Percentiles rank a stretch among this genome's conserved stretches.
Conservation (phyloP, 2,329 filamentous ascomycete species). For the Stromatinia cepivora region DNA sequence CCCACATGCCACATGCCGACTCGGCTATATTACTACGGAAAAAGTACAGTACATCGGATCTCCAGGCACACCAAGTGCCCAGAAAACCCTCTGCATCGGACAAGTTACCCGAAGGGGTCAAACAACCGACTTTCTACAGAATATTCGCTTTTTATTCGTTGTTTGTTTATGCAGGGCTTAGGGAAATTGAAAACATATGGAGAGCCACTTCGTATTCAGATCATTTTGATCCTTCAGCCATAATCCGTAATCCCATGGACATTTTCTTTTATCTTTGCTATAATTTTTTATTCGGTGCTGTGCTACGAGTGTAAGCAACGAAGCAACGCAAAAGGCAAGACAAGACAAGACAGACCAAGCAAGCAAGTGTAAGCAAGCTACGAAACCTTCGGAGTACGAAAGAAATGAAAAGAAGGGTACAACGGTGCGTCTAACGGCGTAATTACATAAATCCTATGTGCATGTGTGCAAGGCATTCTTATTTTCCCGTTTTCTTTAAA, state of each 20-base stretch:
- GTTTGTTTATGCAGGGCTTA: background rate
- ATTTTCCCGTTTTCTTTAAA: background rate
- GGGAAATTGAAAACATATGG: background rate
- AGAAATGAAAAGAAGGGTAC: background rate
- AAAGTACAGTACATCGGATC: background rate
- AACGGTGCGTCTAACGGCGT: background rate
- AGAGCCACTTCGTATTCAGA: constrained; percentile 7
- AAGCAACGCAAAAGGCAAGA: background rate
- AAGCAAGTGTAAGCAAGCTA: background rate
- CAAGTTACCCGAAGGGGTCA: background rate
- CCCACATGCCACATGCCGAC: background rate
- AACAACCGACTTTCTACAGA: background rate
- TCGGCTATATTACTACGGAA: background rate
- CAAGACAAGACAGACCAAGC: background rate
- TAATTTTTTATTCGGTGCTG: background rate
- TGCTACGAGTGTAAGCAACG: constrained; percentile 7
- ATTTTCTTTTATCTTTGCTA: background rate
- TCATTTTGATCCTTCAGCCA: background rate
- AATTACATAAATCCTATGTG: background rate
- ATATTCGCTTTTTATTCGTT: background rate
- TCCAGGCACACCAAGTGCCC: background rate
- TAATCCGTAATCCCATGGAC: background rate
- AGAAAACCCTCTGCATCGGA: background rate
- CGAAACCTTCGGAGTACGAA: background rate
- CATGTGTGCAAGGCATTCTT: background rate